Evolutionary conservation across 768 basidiomycete species (phyloP).

Genomic region (Lentinus brumalis): DNA sequence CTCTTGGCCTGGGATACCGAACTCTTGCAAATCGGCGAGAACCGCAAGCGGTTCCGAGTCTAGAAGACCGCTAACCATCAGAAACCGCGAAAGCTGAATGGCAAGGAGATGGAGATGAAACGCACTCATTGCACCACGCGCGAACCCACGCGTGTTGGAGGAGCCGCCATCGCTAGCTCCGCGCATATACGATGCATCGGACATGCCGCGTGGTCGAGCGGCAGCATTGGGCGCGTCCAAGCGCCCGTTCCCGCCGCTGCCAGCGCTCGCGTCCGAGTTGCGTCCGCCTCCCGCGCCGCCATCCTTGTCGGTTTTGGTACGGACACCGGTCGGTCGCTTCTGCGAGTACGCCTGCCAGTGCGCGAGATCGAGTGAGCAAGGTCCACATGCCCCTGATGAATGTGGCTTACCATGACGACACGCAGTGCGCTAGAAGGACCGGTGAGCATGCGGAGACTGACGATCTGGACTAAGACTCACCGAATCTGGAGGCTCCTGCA

Average conservation of each 20-base stretch:
- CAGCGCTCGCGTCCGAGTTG: slow-evolving; percentile 19
- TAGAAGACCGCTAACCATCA: not conserved
- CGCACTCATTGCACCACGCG: not conserved
- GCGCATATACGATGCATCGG: slow-evolving; percentile 54
- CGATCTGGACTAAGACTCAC: slow-evolving; percentile 41
- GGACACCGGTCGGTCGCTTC: slow-evolving; percentile 60
- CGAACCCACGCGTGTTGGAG: slow-evolving; percentile 19
- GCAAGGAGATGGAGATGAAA: slow-evolving; percentile 10
- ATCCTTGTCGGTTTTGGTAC: slow-evolving; percentile 52
- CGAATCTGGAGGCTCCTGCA: slow-evolving; percentile 89
- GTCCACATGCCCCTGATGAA: slow-evolving; percentile 4
- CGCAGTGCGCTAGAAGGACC: slow-evolving; percentile 60
- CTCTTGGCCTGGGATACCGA: slow-evolving; percentile 11
- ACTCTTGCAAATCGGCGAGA: slow-evolving; percentile 11
- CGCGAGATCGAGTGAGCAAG: not conserved
- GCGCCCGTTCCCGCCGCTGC: slow-evolving; percentile 39
- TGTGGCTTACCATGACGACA: slow-evolving; percentile 71
- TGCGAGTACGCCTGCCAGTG: slow-evolving; percentile 70
- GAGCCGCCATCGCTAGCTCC: slow-evolving; percentile 25
- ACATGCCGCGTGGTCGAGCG: slow-evolving; percentile 69
- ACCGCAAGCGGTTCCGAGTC: slow-evolving; percentile 4
- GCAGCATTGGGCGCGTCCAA: slow-evolving; percentile 33
- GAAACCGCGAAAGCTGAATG: not conserved
- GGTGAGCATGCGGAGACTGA: not conserved
- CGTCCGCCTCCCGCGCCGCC: slow-evolving; percentile 26